phyloP scores from a whole-genome alignment of 208 protist species.

The Crithidia brevicula region DNA sequence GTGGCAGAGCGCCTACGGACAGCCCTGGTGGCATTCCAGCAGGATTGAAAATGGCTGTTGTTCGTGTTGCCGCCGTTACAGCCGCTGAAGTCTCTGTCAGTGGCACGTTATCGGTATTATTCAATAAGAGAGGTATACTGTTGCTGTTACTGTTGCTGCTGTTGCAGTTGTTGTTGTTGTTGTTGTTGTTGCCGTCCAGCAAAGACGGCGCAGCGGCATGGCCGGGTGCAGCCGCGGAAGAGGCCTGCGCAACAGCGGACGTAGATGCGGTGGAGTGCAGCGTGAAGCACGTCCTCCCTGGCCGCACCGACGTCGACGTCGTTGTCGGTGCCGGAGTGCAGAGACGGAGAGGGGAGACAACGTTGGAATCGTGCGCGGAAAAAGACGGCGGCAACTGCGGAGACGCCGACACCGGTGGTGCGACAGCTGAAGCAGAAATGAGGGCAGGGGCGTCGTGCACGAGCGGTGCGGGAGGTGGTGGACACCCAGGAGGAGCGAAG shows the following conservation, averaged over 20 bases:
- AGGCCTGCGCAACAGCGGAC: no score
- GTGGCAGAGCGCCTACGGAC: no score
- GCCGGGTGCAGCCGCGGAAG: no score
- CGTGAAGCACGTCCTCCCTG: slow-evolving; percentile 32
- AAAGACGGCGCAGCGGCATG: not conserved
- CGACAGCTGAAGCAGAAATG: not conserved
- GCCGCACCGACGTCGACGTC: slow-evolving; percentile 5
- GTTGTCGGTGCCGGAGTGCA: not conserved
- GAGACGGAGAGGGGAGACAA: not conserved
- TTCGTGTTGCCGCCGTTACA: no score
- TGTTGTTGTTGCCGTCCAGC: not conserved
- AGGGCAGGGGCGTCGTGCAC: not conserved
- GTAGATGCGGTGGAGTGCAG: slow-evolving; percentile 10
- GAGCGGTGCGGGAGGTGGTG: not conserved
- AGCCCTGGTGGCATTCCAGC: no score
- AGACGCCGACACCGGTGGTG: not conserved
- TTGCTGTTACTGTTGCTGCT: not conserved
- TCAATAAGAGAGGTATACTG: no score
- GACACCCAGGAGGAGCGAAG: no score
- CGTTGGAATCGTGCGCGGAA: no score
- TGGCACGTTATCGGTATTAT: no score
- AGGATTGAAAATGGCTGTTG: no score
- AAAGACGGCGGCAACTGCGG: not conserved
- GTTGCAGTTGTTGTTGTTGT: no score
- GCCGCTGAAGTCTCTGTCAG: no score